These are phyloP conservation scores for Papilionanthe hybrid DNA, from an alignment of 116 monocot genomes.

Conservation along the genomic window DNA sequence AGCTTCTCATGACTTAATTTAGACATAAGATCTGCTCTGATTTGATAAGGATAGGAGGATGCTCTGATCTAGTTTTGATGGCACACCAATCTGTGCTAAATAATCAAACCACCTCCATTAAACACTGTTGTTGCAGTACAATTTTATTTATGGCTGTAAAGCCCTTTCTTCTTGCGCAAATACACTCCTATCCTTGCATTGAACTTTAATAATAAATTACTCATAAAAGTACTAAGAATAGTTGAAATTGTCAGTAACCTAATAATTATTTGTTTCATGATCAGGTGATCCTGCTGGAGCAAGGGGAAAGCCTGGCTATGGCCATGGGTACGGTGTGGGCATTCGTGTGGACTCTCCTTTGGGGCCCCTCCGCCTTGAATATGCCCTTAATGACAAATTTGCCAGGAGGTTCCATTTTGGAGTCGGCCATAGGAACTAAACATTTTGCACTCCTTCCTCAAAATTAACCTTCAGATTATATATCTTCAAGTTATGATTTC, in stretches of 20 bases:
- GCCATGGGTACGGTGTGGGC: conserved; percentile 74
- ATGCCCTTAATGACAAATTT: conserved; percentile 65
- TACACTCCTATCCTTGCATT: not conserved
- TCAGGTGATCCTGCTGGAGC: conserved; percentile 97
- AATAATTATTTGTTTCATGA: not conserved
- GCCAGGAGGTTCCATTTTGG: conserved; percentile 87
- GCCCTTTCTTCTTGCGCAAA: not conserved
- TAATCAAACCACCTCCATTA: not conserved
- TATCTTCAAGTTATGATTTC: no score
- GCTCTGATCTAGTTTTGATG: no score
- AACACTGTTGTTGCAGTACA: not conserved
- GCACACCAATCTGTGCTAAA: no score
- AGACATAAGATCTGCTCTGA: no score
- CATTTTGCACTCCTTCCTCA: not conserved
- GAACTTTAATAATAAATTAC: not conserved
- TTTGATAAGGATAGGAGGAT: no score
- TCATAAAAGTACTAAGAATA: not conserved
- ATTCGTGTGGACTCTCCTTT: conserved; percentile 83
- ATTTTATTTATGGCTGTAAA: not conserved
- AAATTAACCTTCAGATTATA: no score
- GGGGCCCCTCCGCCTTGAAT: conserved; percentile 83
- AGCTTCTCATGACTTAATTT: no score
- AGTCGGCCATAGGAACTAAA: conserved; percentile 75
- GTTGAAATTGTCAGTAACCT: not conserved
- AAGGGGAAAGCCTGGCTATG: conserved; percentile 80